A percentile compares a stretch with the other conserved stretches of the same genome.
These are phyloP conservation scores for Cucumis cinereus DNA, from an alignment of 306 rosid genomes.

Conservation along the genomic window DNA sequence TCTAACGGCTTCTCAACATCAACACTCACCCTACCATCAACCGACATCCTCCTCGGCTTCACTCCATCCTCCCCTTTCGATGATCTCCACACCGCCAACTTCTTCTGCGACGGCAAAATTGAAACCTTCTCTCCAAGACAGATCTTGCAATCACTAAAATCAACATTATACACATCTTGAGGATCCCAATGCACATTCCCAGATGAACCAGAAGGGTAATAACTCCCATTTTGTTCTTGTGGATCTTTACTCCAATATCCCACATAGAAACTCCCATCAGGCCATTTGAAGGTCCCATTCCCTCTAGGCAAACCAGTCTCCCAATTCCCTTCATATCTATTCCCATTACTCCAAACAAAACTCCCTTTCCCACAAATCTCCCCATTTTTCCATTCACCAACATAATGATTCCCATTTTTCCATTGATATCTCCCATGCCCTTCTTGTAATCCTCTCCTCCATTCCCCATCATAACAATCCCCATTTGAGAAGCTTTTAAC, in stretches of 20 bases:
- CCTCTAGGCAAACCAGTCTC: constrained; percentile 71
- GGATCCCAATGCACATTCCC: constrained; percentile 64
- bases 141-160: constrained; percentile 29
- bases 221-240: constrained; percentile 44
- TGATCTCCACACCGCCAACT: constrained; percentile 70
- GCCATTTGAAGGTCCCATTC: constrained; percentile 53
- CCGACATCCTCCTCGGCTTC: constrained; percentile 51
- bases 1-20: constrained; percentile 51
- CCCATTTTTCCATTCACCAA: constrained; percentile 88
- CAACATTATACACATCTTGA: constrained; percentile 38
- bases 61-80: constrained; percentile 31
- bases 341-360: constrained; percentile 61
- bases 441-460: constrained; percentile 57
- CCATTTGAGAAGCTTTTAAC: constrained; percentile 42
- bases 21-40: constrained; percentile 60
- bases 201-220: constrained; percentile 29
- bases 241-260: constrained; percentile 62
- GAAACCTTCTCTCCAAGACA: constrained; percentile 59
- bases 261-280: constrained; percentile 55
- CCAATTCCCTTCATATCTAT: constrained; percentile 62
- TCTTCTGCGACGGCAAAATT: constrained; percentile 71
- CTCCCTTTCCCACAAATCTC: constrained; percentile 54
- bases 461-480: constrained; percentile 77
- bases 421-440: constrained; percentile 71
- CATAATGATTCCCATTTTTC: constrained; percentile 51